Evolutionary conservation across 768 basidiomycete genomes (phyloP), one percentile per base, ranked within the genome.

Genomic region (Termitomyces sp.): DNA sequence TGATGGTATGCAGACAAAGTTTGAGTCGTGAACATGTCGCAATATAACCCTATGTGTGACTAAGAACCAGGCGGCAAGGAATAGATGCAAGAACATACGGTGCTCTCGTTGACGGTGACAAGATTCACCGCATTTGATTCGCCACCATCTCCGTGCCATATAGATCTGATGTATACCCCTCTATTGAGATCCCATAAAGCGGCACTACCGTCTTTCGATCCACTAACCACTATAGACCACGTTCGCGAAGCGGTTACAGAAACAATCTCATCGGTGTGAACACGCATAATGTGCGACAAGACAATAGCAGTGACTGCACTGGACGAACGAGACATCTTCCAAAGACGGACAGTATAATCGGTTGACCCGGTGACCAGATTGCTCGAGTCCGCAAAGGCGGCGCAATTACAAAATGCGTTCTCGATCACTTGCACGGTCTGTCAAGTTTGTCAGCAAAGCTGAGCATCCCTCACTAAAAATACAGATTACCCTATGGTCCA

Each of bases 121-220:
- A 90, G 78, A 67, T 84, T 83, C 15, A 96, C 85, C 0, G 81
- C 77, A 20, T 77, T 59, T 60, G 67, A 54, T 51, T 77, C 75
- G 15, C 70, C 72, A 20, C 66, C 73, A 44, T 79, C 74, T 12
- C 80, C 81, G 59, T 93, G 91, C 84, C 89, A 89, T 35, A 94
- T 89, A 0, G 92, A 91, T 58, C 89, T 78, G 13, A 91, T 85
- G 64, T 97, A 96, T 8, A 85, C 76, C 8, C 90, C 90, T 32
- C 86, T 78, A 69, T 97, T 96, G 56, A 94, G 80, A 72, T 96
- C 95, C 95, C 95, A 97, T 3, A 96, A 60, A 4, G 89, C 89
- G 0, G 90, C 92, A 63, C 88, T 92, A 1, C 94, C 92, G 67
- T 96, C 94, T 68, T 84, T 82, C 16, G 91, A 91, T 11, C 93